Evolutionary conservation across 768 basidiomycete species (phyloP).

Genomic region (Boletus tomentosulus): DNA sequence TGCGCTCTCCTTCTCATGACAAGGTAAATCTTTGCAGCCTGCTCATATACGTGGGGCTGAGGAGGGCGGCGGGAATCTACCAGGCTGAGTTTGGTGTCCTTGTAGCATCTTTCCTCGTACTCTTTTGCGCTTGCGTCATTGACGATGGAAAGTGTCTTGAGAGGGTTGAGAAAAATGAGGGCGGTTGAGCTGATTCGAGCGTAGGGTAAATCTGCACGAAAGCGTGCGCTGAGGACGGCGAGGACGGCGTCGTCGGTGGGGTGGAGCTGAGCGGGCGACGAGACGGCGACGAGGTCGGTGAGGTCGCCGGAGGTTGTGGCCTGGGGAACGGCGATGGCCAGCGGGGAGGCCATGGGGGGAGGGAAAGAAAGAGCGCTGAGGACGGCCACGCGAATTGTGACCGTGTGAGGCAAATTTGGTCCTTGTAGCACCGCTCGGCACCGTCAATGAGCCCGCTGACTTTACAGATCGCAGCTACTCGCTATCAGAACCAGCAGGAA

Average conservation of each 20-base stretch:
- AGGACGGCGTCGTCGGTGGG: constrained; percentile 58
- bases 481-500: background rate
- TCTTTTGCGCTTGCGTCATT: constrained; percentile 55
- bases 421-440: background rate
- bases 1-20: constrained; percentile 52
- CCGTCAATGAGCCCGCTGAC: background rate
- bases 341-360: constrained; percentile 38
- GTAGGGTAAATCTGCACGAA: constrained; percentile 55
- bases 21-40: constrained; percentile 56
- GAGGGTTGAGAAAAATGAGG: constrained; percentile 58
- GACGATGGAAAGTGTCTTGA: constrained; percentile 51
- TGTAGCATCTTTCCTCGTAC: constrained; percentile 54
- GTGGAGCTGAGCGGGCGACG: constrained; percentile 39
- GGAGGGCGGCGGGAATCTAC: constrained; percentile 36
- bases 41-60: constrained; percentile 59
- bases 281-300: constrained; percentile 39
- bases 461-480: no score
- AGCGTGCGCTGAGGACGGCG: constrained; percentile 50
- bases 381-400: background rate
- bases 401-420: background rate
- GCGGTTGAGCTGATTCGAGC: constrained; percentile 46
- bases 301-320: constrained; percentile 47
- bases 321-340: constrained; percentile 30
- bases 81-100: constrained; percentile 44
- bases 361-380: constrained; percentile 7